Percentiles rank a stretch among this genome's conserved stretches.
phyloP scores from a whole-genome alignment of 2,329 filamentous ascomycete genomes.

The Sordariomycetes sp. region DNA sequence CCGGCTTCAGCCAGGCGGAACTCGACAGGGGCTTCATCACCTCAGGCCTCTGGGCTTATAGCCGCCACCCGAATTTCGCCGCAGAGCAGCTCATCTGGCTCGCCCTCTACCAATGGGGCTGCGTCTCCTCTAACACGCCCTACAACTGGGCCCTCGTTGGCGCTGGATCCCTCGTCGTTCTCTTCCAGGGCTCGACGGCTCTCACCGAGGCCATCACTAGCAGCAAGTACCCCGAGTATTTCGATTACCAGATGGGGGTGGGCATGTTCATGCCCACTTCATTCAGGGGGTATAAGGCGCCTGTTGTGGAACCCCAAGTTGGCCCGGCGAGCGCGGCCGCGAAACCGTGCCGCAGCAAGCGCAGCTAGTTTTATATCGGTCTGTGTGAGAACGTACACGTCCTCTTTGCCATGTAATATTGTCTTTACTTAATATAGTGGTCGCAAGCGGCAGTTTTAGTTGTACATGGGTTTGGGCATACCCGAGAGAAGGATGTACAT shows the following conservation, averaged over 20 bases:
- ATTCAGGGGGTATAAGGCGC: constrained; percentile 26
- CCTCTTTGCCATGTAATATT: no score
- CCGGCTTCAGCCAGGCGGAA: constrained; percentile 53
- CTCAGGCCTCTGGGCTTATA: constrained; percentile 74
- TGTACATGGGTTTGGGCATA: neutral
- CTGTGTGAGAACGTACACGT: no score
- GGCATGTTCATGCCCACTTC: constrained; percentile 66
- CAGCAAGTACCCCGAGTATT: constrained; percentile 80
- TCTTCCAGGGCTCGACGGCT: constrained; percentile 84
- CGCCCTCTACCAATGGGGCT: constrained; percentile 76
- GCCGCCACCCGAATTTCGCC: constrained; percentile 87
- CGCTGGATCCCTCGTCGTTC: constrained; percentile 51
- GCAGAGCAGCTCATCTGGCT: constrained; percentile 90
- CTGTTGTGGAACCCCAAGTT: constrained; percentile 24
- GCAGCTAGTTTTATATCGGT: neutral
- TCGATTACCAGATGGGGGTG: constrained; percentile 68
- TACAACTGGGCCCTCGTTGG: constrained; percentile 73
- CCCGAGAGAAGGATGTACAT: neutral
- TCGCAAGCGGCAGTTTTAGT: no score
- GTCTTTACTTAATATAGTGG: no score
- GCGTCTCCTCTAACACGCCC: constrained; percentile 54
- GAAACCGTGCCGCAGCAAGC: constrained; percentile 19
- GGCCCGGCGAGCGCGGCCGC: constrained; percentile 36
- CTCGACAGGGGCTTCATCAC: constrained; percentile 84
- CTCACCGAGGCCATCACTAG: constrained; percentile 74